Percentiles rank a stretch among this genome's conserved stretches.
Evolutionary conservation across 2,329 filamentous ascomycete species (phyloP).

Genomic region (Aspergillus vadensis): DNA sequence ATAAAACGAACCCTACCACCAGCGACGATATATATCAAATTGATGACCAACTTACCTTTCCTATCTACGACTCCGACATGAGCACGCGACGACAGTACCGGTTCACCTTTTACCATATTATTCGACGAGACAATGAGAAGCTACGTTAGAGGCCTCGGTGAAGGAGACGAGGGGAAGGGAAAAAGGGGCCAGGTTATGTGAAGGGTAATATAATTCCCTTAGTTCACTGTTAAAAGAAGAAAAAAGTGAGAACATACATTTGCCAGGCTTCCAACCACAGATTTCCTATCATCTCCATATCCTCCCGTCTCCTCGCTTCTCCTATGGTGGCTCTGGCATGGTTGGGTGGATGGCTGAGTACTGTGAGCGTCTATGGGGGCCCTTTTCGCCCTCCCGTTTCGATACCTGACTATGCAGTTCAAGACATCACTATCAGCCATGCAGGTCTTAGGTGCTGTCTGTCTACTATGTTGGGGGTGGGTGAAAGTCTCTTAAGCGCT

Average conservation of each 20-base stretch:
- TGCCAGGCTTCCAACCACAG: background rate
- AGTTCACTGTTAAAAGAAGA: background rate
- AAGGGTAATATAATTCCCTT: background rate
- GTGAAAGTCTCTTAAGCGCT: background rate
- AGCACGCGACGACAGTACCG: background rate
- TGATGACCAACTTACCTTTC: background rate
- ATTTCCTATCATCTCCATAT: background rate
- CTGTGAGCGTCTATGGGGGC: background rate
- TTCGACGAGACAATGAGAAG: background rate
- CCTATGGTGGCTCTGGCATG: background rate
- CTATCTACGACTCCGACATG: background rate
- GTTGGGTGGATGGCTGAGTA: background rate
- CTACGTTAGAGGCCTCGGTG: background rate
- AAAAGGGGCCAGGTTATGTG: background rate
- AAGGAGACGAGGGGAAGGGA: background rate
- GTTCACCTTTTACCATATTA: too few relatives aligned
- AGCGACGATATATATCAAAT: background rate
- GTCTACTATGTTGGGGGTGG: background rate
- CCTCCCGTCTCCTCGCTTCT: background rate
- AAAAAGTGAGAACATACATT: background rate
- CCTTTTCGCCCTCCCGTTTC: background rate
- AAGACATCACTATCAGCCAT: background rate
- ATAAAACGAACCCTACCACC: background rate
- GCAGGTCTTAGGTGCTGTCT: background rate
- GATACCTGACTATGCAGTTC: background rate